Base-by-base conservation (phyloP, 352 stramenopile genomes). In the Pythium apleroticum region DNA sequence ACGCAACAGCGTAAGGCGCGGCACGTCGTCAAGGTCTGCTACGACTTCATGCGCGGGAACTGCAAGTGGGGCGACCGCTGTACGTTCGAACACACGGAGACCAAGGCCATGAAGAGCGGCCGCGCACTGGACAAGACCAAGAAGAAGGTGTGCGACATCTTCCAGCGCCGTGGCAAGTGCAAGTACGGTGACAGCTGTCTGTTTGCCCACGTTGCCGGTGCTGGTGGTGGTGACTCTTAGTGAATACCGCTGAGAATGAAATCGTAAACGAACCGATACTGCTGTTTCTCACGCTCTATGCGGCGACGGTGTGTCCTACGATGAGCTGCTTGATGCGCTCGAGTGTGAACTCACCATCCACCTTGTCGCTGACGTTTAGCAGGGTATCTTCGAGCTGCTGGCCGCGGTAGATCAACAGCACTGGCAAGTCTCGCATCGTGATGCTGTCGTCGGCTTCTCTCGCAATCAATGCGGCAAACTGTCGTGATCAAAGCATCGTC, bases 1-100 rank as follows among this genome's bases (percentile, higher is more conserved):
- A 70, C 72, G 30, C 74, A 88, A 41, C 71, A 90, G 59, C 85
- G 86, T 63, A 89, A 87, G 58, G 74, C 74, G 37, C 77, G 83
- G 17, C 84, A 91, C 53, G 75, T 82, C 9, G 76, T 90, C 15
- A 82, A 86, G 43, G 71, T 91, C 45, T 95, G 86, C 76, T 95
- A 93, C 66, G 84, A 95, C 55, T 93, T 93, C 58, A 76, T 90
- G 66, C 84, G 84, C 31, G 84, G 86, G n/a, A 60, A 75, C 41
- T 95, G 86, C 70, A 72, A 66, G 8, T 82, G 72, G 41, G 84
- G 86, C 17, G 86, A 93, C 58, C 66, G 71, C 25, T 95, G 86
- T 57, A 75, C 58, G 35, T 95, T 91, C 52, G 75, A 88, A 54
- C 86, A 95, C 68, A 81, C 78, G 0, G 66, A 87, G 67, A 92